Evolutionary conservation across 2,329 filamentous ascomycete genomes (phyloP).

Genomic region (Tolypocladium nubicola): DNA sequence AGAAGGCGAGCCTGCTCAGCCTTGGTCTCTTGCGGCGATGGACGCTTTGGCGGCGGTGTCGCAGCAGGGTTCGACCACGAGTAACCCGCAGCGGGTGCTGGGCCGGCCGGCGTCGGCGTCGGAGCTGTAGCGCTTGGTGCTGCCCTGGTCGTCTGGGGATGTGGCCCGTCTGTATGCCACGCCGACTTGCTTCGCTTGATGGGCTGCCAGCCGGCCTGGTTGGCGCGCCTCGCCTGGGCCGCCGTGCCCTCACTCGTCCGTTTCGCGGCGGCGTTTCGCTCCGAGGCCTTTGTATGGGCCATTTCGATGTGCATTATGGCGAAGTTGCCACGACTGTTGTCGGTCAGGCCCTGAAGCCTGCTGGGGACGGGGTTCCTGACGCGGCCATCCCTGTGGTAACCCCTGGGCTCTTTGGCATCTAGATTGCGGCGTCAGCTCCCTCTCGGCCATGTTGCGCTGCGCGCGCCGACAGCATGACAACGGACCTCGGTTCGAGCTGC

Average conservation of each 20-base stretch:
- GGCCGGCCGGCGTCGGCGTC: background rate
- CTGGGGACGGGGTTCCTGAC: constrained; percentile 47
- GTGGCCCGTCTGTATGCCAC: constrained; percentile 11
- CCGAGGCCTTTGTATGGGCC: constrained; percentile 31
- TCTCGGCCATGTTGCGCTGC: background rate
- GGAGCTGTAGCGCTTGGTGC: background rate
- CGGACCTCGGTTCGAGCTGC: background rate
- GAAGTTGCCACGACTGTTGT: constrained; percentile 49
- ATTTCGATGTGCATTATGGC: constrained; percentile 52
- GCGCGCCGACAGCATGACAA: background rate
- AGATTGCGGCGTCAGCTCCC: background rate
- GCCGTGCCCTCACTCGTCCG: constrained; percentile 52
- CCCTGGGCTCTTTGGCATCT: background rate
- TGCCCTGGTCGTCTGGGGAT: background rate
- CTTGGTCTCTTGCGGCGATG: constrained; percentile 37
- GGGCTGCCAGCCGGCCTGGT: constrained; percentile 41
- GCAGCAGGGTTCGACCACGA: background rate
- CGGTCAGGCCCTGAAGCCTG: constrained; percentile 49
- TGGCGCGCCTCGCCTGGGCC: constrained; percentile 44
- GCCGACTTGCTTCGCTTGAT: constrained; percentile 31
- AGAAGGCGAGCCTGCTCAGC: constrained; percentile 49
- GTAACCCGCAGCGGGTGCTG: background rate
- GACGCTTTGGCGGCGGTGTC: background rate
- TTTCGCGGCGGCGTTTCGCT: constrained; percentile 45
- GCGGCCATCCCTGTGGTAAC: constrained; percentile 16